phyloP scores from a whole-genome alignment of 768 basidiomycete species.

The Russula vinacea region DNA sequence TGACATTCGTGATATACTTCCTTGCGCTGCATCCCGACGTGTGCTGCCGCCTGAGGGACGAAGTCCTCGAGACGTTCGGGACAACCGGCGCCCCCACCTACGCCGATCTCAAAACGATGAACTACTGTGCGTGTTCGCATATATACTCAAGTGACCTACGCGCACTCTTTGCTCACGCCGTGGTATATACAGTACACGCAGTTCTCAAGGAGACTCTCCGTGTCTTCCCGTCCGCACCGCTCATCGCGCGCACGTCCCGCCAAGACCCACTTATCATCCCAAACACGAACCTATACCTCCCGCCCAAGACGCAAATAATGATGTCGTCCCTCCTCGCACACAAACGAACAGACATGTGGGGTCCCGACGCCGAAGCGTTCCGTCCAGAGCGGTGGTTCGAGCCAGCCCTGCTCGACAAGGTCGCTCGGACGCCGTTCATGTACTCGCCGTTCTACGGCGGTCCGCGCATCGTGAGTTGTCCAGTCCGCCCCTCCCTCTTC shows the following conservation, averaged over 20 bases:
- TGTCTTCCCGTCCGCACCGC: constrained; percentile 26
- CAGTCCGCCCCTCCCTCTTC: too few relatives aligned
- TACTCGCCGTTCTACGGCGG: constrained; percentile 69
- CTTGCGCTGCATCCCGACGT: constrained; percentile 37
- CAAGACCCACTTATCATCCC: constrained; percentile 25
- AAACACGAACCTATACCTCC: constrained; percentile 28
- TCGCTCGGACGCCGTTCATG: constrained; percentile 61
- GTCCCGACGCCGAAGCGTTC: constrained; percentile 48
- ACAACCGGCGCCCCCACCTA: constrained; percentile 34
- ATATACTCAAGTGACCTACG: too few relatives aligned
- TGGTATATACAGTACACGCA: constrained; percentile 31
- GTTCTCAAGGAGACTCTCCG: constrained; percentile 38
- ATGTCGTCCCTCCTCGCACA: constrained; percentile 38
- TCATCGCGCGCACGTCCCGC: constrained; percentile 23
- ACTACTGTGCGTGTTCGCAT: constrained; percentile 31
- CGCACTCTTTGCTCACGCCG: background rate
- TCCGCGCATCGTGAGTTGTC: constrained; percentile 50
- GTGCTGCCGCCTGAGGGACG: constrained; percentile 36
- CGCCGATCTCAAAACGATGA: constrained; percentile 38
- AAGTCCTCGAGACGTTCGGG: constrained; percentile 37
- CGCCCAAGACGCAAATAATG: constrained; percentile 28
- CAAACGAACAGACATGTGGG: constrained; percentile 52
- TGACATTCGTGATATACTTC: constrained; percentile 38
- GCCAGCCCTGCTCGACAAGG: constrained; percentile 46
- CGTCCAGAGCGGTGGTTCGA: constrained; percentile 69